These are phyloP conservation scores for Colletotrichum lupini DNA, from an alignment of 2,329 filamentous ascomycete species.

Conservation along the genomic window DNA sequence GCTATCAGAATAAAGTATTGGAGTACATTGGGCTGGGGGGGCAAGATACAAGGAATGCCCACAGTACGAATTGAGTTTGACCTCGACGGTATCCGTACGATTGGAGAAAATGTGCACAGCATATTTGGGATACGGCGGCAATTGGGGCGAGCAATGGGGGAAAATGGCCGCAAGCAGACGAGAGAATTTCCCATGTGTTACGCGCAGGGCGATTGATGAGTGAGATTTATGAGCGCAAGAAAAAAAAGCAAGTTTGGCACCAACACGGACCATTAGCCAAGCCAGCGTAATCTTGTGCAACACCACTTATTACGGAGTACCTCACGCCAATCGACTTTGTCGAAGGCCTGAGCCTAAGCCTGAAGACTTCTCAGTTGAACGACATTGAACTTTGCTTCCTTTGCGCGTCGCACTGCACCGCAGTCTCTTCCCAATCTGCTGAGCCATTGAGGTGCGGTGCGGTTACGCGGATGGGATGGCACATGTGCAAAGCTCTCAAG, in stretches of 20 bases:
- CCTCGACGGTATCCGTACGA: neutral
- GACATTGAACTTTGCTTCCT: neutral
- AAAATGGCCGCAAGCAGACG: neutral
- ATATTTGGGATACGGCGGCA: conserved; percentile 11
- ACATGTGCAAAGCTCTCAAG: conserved; percentile 26
- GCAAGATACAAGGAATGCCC: conserved; percentile 1
- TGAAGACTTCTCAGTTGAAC: neutral
- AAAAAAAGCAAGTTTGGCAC: neutral
- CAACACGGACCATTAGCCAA: conserved; percentile 5
- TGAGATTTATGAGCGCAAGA: neutral
- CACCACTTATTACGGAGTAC: neutral
- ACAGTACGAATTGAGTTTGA: conserved; percentile 18
- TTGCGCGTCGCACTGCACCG: neutral
- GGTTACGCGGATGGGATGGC: conserved; percentile 30
- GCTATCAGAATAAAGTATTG: conserved; percentile 27
- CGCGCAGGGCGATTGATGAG: neutral
- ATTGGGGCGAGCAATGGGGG: neutral
- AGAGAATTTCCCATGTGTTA: neutral
- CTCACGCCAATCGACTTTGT: neutral
- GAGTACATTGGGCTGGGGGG: conserved; percentile 15
- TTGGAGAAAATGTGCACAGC: neutral
- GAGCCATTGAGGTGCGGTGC: neutral
- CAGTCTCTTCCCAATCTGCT: neutral
- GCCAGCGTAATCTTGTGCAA: neutral
- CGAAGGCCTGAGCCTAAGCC: neutral